Evolutionary conservation across 345 rosid species (phyloP).

Genomic region (Populus ilicifolia): DNA sequence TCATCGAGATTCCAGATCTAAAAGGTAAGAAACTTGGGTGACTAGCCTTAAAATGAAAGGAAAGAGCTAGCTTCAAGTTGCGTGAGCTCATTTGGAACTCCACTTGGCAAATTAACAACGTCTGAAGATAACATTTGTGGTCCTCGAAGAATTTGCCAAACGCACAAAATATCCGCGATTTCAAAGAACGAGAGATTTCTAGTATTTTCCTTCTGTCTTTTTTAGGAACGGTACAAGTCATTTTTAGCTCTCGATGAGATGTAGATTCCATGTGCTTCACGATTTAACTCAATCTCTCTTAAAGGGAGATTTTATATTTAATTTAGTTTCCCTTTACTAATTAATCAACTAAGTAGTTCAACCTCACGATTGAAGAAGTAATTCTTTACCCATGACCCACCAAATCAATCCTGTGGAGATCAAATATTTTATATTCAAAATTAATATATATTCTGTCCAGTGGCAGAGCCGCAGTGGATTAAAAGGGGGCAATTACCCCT

Average conservation of each 20-base stretch:
- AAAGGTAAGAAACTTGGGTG: background rate
- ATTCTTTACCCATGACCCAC: no score
- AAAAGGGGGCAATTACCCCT: no score
- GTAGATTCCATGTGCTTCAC: background rate
- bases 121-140: background rate
- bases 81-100: background rate
- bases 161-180: no score
- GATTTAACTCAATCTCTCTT: background rate
- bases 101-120: slow-evolving; percentile 9
- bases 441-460: no score
- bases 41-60: background rate
- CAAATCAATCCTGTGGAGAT: no score
- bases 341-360: no score
- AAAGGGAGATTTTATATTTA: background rate
- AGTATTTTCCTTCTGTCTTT: background rate
- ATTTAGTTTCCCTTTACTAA: background rate
- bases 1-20: background rate
- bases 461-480: no score
- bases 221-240: background rate
- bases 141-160: background rate
- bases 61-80: background rate
- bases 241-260: background rate
- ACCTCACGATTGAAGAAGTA: no score
- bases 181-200: background rate
- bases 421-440: no score